Evolutionary conservation across 2,329 filamentous ascomycete genomes (phyloP), one percentile per base, ranked within the genome.

Genomic region (Aaosphaeria arxii): DNA sequence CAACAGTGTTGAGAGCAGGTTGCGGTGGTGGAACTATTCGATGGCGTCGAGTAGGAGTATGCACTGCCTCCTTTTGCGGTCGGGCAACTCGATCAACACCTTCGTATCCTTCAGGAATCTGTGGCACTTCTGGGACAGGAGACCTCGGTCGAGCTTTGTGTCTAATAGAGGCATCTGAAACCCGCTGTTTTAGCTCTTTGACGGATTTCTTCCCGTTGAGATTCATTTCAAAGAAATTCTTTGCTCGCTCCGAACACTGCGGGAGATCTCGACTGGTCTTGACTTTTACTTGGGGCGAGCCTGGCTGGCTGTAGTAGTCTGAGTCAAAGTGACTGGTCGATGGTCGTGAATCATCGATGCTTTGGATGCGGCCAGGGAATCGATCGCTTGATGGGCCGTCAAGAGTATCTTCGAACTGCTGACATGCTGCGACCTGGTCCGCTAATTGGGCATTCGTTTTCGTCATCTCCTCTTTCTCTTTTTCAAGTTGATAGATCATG

Each of bases 251-350:
- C 4, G 62, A 63, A 7, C 58, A 57, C 3, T 50, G 44, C n/a
- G 59, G 39, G 0, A 58, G 59, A 13, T 60, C 56, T 11, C 48
- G 60, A 44, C 58, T 44, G 7, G 28, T 17, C 35, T 42, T 61
- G 3, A 44, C 32, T 40, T 58, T 56, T 11, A 52, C 51, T 30
- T 56, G 59, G 35, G 66, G 67, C 28, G 65, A 69, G 6, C 50
- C 57, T 39, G 65, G 62, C 47, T 69, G 66, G 42, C 66, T 69
- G 50, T 66, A 70, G 45, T 70, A 70, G 41, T 70, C 67, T 13
- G 67, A 70, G 43, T 67, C 63, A 36, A 64, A 62, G 41, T 68
- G 59, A 33, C 59, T 64, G 7, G 66, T 69, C n/a, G 66, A 66
- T n/a, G 65, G 63, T 5, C 63, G 56, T 4, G 63, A 61, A 39